Evolutionary conservation across 192 early-diverging fungal genomes (phyloP).

Genomic region (Pilobolus umbonatus): DNA sequence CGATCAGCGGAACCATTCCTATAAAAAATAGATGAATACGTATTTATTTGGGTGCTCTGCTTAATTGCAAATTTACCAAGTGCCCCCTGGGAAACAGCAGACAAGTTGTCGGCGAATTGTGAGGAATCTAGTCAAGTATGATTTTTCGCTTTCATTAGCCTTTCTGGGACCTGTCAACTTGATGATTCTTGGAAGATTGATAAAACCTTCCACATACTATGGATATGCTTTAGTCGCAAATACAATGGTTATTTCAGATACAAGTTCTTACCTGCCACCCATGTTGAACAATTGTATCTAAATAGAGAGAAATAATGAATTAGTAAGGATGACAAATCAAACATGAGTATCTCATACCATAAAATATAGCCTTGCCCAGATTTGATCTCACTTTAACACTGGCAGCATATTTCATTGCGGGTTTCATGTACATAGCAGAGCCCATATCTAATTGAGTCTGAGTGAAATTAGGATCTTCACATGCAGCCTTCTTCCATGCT

Average conservation of each 20-base stretch:
- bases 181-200: conserved; percentile 30
- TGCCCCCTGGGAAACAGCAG: conserved; percentile 30
- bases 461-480: conserved; percentile 26
- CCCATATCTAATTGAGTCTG: conserved; percentile 30
- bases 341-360: conserved; percentile 17
- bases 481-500: conserved; percentile 24
- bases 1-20: conserved; percentile 30
- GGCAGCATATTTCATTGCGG: conserved; percentile 26
- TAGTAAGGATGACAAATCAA: neutral
- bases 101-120: conserved; percentile 28
- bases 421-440: conserved; percentile 29
- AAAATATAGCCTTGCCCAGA: conserved; percentile 37
- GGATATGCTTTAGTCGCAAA: neutral
- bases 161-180: conserved; percentile 27
- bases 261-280: conserved; percentile 30
- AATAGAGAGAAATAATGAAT: conserved; percentile 7
- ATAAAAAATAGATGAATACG: too few species aligned
- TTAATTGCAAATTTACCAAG: conserved; percentile 9
- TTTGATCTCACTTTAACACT: conserved; percentile 23
- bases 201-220: conserved; percentile 30
- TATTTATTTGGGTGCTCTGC: neutral
- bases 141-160: conserved; percentile 20
- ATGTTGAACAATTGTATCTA: conserved; percentile 38
- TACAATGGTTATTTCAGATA: conserved; percentile 8
- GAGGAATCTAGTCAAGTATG: conserved; percentile 28